Conservation (phyloP, 345 rosid species). For the Viola odorata region DNA sequence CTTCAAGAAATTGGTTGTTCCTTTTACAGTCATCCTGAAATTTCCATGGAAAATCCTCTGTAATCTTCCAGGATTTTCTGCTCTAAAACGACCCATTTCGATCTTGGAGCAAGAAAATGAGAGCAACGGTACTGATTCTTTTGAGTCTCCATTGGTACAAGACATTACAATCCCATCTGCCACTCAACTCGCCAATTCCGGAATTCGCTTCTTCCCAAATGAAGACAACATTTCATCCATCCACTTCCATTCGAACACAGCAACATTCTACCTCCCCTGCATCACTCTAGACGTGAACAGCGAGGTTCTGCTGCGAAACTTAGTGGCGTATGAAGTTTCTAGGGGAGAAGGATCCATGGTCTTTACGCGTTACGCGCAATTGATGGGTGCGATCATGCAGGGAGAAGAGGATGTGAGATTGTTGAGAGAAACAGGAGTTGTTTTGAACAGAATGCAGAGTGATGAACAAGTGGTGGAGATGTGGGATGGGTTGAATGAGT, state of each 20-base stretch:
- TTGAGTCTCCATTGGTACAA: constrained; percentile 46
- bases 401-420: constrained; percentile 16
- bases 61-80: constrained; percentile 38
- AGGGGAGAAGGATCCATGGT: not conserved
- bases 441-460: constrained; percentile 49
- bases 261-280: constrained; percentile 38
- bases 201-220: constrained; percentile 36
- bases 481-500: constrained; percentile 79
- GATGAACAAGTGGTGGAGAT: constrained; percentile 53
- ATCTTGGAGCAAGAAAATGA: constrained; percentile 11
- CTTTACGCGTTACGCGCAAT: constrained; percentile 14
- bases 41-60: constrained; percentile 42
- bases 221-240: constrained; percentile 36
- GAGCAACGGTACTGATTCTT: not conserved
- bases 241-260: constrained; percentile 31
- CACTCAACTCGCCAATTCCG: constrained; percentile 37
- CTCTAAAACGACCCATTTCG: constrained; percentile 31
- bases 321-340: constrained; percentile 23
- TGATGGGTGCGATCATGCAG: constrained; percentile 19
- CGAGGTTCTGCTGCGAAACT: constrained; percentile 19
- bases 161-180: constrained; percentile 68
- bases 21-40: constrained; percentile 14
- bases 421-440: constrained; percentile 45
- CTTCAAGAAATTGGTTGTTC: constrained; percentile 20
- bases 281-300: constrained; percentile 17